Conservation (phyloP, 371 early-diverging fungal species). For the Mucor indicus region DNA sequence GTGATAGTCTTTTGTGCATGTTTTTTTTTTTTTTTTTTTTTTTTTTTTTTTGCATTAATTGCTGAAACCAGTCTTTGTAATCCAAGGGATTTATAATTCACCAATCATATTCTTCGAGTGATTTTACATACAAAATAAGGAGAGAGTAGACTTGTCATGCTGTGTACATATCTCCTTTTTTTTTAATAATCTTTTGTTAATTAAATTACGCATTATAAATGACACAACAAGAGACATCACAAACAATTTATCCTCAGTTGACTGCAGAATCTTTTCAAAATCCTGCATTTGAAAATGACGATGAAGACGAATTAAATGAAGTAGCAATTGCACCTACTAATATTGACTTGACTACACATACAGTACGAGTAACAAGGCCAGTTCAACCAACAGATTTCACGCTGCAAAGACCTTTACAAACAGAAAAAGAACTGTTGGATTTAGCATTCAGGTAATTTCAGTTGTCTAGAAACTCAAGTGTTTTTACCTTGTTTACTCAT, state of each 20-base stretch:
- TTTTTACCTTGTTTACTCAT: constrained; percentile 1
- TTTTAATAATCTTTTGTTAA: too few relatives aligned
- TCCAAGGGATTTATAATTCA: too few relatives aligned
- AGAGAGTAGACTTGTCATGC: too few relatives aligned
- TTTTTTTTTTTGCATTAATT: constrained; percentile 2
- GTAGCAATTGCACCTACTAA: constrained; percentile 13
- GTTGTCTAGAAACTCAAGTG: not conserved
- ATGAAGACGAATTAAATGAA: constrained; percentile 15
- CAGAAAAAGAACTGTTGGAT: constrained; percentile 28
- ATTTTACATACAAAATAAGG: too few relatives aligned
- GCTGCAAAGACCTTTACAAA: constrained; percentile 21
- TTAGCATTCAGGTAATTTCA: constrained; percentile 37
- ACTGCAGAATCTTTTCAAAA: constrained; percentile 9
- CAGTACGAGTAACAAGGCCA: constrained; percentile 39
- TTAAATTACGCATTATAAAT: too few relatives aligned
- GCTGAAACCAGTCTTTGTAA: too few relatives aligned
- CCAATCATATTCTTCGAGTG: too few relatives aligned
- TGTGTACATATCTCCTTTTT: too few relatives aligned
- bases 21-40: constrained; percentile 5
- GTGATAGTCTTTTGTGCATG: not conserved
- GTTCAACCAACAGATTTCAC: constrained; percentile 36
- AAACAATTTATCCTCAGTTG: constrained; percentile 14
- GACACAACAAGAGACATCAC: constrained; percentile 16
- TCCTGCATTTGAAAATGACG: constrained; percentile 4
- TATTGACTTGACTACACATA: constrained; percentile 16